phyloP scores from a whole-genome alignment of 2,329 filamentous ascomycete species.

The Plenodomus lindquistii region DNA sequence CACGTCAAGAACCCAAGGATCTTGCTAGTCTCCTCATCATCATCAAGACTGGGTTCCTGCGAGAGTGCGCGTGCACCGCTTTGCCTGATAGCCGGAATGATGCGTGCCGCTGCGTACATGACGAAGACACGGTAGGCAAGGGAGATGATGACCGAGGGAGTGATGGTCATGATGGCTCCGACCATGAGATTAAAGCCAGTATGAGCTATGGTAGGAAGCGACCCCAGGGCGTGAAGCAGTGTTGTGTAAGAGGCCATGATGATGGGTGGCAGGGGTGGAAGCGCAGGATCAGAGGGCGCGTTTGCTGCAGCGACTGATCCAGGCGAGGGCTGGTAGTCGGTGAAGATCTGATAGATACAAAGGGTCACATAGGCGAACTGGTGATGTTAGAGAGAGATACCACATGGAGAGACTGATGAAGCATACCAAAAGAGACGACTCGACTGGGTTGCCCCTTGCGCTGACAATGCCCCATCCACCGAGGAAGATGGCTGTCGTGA shows the following conservation, averaged over 20 bases:
- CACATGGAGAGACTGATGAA: background rate
- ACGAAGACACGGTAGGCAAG: conserved; percentile 92
- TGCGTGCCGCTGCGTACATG: conserved; percentile 91
- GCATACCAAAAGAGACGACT: conserved; percentile 77
- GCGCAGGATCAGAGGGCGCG: conserved; percentile 72
- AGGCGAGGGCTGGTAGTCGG: conserved; percentile 86
- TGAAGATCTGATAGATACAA: conserved; percentile 99
- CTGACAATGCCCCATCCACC: conserved; percentile 93
- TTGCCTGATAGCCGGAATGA: conserved; percentile 91
- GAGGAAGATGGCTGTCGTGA: conserved; percentile 90
- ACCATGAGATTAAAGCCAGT: conserved; percentile 84
- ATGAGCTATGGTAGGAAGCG: conserved; percentile 80
- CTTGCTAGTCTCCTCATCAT: conserved; percentile 79
- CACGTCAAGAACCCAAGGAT: conserved; percentile 84
- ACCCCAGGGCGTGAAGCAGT: conserved; percentile 78
- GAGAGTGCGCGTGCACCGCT: conserved; percentile 81
- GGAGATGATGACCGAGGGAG: conserved; percentile 92
- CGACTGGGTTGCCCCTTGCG: conserved; percentile 90
- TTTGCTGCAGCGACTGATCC: conserved; percentile 57
- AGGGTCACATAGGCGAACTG: conserved; percentile 95
- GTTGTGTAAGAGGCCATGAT: conserved; percentile 99
- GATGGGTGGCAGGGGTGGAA: conserved; percentile 93
- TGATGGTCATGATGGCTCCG: conserved; percentile 92
- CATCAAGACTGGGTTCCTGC: conserved; percentile 82
- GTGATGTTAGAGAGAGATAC: conserved; percentile 7